Percentiles rank a stretch among this genome's conserved stretches.
These are phyloP conservation scores for Cryptococcus sp. DNA, from an alignment of 1,284 basidiomycete species.

Conservation along the genomic window DNA sequence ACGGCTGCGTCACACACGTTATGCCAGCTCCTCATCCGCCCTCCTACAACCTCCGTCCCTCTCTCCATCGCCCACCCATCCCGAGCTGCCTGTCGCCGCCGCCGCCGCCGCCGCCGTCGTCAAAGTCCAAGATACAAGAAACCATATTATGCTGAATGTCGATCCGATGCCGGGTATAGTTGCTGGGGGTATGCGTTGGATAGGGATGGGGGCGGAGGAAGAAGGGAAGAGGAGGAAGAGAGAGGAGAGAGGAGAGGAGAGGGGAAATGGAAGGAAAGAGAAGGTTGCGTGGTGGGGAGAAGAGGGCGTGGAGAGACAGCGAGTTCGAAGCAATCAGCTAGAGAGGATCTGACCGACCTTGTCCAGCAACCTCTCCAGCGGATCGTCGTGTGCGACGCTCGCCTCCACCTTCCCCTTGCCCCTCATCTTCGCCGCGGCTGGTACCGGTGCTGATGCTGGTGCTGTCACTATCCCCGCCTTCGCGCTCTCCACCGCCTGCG, in stretches of 20 bases:
- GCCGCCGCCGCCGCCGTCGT: too few species aligned
- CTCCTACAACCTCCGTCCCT: too few species aligned
- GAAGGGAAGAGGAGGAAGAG: neutral
- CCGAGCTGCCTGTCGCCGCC: too few species aligned
- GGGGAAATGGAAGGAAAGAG: neutral
- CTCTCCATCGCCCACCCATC: too few species aligned
- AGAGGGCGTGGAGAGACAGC: too few species aligned
- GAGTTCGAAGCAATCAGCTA: neutral
- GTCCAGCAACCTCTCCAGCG: neutral
- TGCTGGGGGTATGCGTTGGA: neutral
- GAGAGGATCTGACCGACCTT: slow-evolving; percentile 1
- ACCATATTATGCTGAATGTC: too few species aligned
- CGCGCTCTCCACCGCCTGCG: neutral
- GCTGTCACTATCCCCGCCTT: neutral
- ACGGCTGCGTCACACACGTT: too few species aligned
- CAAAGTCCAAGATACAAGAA: too few species aligned
- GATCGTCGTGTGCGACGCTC: neutral
- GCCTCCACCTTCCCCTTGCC: neutral
- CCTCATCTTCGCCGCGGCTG: neutral
- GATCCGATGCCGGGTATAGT: too few species aligned
- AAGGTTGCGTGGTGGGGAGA: neutral
- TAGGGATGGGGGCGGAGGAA: neutral
- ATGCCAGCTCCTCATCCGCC: too few species aligned
- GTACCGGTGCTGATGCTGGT: neutral
- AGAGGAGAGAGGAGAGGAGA: neutral